Base-by-base conservation (phyloP, 2,329 filamentous ascomycete species). In the Aspergillus hortae region DNA sequence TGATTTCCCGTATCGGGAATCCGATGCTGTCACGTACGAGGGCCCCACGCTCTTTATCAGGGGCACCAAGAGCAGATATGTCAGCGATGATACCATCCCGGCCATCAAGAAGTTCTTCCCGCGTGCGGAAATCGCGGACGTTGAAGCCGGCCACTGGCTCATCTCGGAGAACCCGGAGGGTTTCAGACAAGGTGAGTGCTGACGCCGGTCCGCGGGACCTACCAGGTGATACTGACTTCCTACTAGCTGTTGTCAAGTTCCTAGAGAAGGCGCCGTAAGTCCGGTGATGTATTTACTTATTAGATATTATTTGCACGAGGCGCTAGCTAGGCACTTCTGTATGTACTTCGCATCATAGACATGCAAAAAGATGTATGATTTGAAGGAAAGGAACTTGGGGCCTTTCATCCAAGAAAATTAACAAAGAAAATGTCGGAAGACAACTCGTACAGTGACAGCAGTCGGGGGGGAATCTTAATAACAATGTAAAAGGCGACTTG, bases 1-100 rank as follows among this genome's bases (percentile, higher is more conserved):
- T 1, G 90, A 95, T 61, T 99, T 99, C 64, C 92, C 94, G 0
- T 96, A 86, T 75, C 87, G 82, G 59, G 79, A 90, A 61, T 86
- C 91, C 0, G 79, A 82, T n/a, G 72, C 80, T 56, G 74, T 77
- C 32, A 79, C 85, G 23, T 97, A 89, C 65, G 79, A 84, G 60
- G 91, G 90, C 56, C 89, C 86, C 1, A 86, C 90, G 12, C 77
- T 97, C 19, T 90, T 97, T 60, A 80, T 97, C 6, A 61, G 73
- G 11, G 73, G 73, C 4, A 74, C 71, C 1, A 69, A 62, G 48
- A 74, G 71, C 35, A 61, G 55, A 25, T 75, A 75, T 58, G 69
- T 75, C 7, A 62, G 64, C 12, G 69, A 74, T 44, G 66, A 72
- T n/a, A 64, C 64, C 1, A 49, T 75, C 45, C 71, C 73, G 0